phyloP scores from a whole-genome alignment of 2,329 filamentous ascomycete species.

The Didymella pomorum region DNA sequence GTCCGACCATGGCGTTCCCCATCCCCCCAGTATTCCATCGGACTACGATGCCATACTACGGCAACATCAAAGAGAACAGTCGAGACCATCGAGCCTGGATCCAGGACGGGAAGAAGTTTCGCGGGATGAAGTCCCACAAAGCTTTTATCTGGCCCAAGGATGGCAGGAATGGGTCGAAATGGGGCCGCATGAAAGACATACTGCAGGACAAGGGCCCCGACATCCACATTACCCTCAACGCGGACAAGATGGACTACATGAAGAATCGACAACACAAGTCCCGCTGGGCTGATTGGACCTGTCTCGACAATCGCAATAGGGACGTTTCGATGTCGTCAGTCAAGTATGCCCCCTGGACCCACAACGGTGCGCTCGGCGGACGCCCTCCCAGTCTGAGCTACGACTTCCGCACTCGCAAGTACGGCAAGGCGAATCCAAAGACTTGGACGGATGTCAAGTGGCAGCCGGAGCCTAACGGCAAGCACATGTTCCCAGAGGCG shows the following conservation, averaged over 20 bases:
- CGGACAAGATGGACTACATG: constrained; percentile 49
- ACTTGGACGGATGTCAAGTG: constrained; percentile 48
- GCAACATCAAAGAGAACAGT: constrained; percentile 34
- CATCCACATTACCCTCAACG: constrained; percentile 54
- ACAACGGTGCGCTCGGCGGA: constrained; percentile 25
- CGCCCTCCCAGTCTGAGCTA: constrained; percentile 37
- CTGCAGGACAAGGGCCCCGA: constrained; percentile 55
- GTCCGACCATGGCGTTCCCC: constrained; percentile 1
- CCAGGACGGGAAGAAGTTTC: constrained; percentile 33
- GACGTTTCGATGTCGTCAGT: constrained; percentile 23
- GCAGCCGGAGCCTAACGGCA: constrained; percentile 34
- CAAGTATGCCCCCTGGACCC: constrained; percentile 31
- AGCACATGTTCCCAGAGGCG: constrained; percentile 36
- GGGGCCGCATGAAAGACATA: constrained; percentile 55
- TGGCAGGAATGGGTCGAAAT: constrained; percentile 47
- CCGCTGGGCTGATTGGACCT: constrained; percentile 49
- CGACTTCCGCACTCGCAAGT: constrained; percentile 49
- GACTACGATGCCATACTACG: constrained; percentile 20
- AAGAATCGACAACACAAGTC: constrained; percentile 48
- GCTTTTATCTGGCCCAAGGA: constrained; percentile 58
- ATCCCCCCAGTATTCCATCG: constrained; percentile 12
- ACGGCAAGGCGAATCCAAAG: constrained; percentile 31
- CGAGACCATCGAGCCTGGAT: constrained; percentile 34
- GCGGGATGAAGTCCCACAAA: constrained; percentile 44
- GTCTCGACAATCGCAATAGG: constrained; percentile 35